Evolutionary conservation across 1,284 basidiomycete species (phyloP).

Genomic region (Neotropicomus parvogracilis): DNA sequence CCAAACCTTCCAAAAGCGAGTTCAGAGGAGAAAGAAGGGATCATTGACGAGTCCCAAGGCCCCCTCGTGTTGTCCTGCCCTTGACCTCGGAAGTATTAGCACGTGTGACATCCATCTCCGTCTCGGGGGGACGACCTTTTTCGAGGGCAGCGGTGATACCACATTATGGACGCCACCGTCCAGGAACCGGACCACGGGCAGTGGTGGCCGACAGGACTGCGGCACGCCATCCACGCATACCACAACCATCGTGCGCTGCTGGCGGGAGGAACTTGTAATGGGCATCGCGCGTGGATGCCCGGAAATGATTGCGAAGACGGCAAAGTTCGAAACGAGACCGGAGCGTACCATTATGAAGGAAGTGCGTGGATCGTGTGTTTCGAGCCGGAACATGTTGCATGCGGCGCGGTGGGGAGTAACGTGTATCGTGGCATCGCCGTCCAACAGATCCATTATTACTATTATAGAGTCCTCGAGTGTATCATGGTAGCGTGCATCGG

Average conservation of each 20-base stretch:
- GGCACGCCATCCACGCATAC: slow-evolving; percentile 9
- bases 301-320: slow-evolving; percentile 24
- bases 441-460: slow-evolving; percentile 10
- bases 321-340: slow-evolving; percentile 17
- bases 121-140: slow-evolving; percentile 7
- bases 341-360: slow-evolving; percentile 12
- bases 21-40: slow-evolving; percentile 10
- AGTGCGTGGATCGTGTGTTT: slow-evolving; percentile 25
- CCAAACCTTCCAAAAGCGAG: slow-evolving; percentile 29
- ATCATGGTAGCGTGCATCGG: too few species aligned
- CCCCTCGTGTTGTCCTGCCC: slow-evolving; percentile 30
- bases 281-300: slow-evolving; percentile 10
- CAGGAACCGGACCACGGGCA: slow-evolving; percentile 12
- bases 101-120: slow-evolving; percentile 14
- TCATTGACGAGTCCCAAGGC: slow-evolving; percentile 1
- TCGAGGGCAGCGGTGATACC: slow-evolving; percentile 3
- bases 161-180: slow-evolving; percentile 7
- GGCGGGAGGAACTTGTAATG: slow-evolving; percentile 13
- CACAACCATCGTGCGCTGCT: slow-evolving; percentile 4
- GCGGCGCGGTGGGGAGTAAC: slow-evolving; percentile 18
- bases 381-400: slow-evolving; percentile 30
- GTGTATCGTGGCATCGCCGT: slow-evolving; percentile 12
- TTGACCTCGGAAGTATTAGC: slow-evolving; percentile 16
- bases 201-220: slow-evolving; percentile 6
- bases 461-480: slow-evolving; percentile 7